Evolutionary conservation across 768 basidiomycete species (phyloP), one percentile per base, ranked within the genome.

Genomic region (Dioszegia aurantiaca): DNA sequence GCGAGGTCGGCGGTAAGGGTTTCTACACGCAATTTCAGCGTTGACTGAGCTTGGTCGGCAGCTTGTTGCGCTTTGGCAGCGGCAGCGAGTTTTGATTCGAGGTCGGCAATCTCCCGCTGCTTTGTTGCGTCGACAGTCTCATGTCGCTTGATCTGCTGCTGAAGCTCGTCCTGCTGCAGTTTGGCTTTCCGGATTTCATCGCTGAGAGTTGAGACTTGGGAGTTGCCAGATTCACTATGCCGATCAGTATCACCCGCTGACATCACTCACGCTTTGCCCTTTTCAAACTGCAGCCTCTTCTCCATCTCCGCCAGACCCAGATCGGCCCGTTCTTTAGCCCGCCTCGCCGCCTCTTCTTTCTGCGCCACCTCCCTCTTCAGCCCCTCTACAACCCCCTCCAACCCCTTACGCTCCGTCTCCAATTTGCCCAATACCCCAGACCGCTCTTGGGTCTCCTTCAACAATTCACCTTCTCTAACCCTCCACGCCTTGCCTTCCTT

Each of bases 241-340:
- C 12, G 39, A 28, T 57, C 28, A 59, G 54, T 17, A n/a, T 51
- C 4, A 1, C 53, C 51, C 10, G 46, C 44, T 19, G 27, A 28
- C 24, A 19, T 42, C 40, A 77, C 84, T 64, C 60, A 90, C 91
- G 80, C 82, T 66, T 82, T 85, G 45, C 82, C 83, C 55, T 78
- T 70, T 68, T 92, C 90, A 0, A 79, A 69, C n/a, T 79, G 79
- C 27, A 93, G 77, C 71, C 88, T 88, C 5, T 79, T 80, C 69
- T 89, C 87, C 48, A 92, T 74, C 23, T 92, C 89, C 28, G 81
- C 81, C 14, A 85, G 76, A 16, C 82, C 77, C 16, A 77, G 55
- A 46, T 91, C 89, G 71, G 85, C 83, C 45, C 89, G 82, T 62
- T 92, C 88, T 75, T 86, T 90, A 0, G 85, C 78, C 45, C 89